Percentiles rank a stretch among this genome's conserved stretches.
Evolutionary conservation across 2,329 filamentous ascomycete species (phyloP).

Genomic region (Penicillium glabrum): DNA sequence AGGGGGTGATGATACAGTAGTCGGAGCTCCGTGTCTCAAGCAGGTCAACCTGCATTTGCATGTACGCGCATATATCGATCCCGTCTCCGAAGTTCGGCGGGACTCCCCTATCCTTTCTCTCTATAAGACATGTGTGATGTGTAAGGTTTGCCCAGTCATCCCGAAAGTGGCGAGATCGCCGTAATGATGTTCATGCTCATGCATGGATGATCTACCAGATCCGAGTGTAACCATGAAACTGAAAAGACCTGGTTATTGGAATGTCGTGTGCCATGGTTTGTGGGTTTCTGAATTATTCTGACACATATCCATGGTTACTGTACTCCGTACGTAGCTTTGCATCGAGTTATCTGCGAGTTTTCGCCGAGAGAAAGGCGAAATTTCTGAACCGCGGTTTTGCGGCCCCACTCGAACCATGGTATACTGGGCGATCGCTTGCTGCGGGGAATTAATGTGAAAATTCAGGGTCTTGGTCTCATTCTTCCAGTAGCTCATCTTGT

Average conservation of each 20-base stretch:
- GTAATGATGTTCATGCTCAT: background rate
- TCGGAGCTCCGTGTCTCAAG: conserved; percentile 1
- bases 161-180: background rate
- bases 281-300: too few species aligned
- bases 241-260: background rate
- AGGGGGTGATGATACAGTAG: background rate
- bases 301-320: background rate
- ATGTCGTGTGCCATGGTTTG: too few species aligned
- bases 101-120: background rate
- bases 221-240: background rate
- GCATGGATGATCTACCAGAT: background rate
- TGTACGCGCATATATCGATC: background rate
- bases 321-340: background rate
- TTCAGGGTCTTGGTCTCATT: background rate
- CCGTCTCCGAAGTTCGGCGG: conserved; percentile 6
- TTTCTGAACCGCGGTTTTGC: conserved; percentile 1
- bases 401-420: conserved; percentile 4
- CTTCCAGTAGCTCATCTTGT: background rate
- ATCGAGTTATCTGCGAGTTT: conserved; percentile 17
- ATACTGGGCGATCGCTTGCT: background rate
- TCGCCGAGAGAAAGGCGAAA: conserved; percentile 23
- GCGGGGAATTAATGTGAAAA: background rate
- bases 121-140: background rate
- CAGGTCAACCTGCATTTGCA: background rate
- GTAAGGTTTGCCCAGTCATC: background rate